Evolutionary conservation across 2,329 filamentous ascomycete species (phyloP), one percentile per base, ranked within the genome.

Genomic region (Cladosporium sp.): DNA sequence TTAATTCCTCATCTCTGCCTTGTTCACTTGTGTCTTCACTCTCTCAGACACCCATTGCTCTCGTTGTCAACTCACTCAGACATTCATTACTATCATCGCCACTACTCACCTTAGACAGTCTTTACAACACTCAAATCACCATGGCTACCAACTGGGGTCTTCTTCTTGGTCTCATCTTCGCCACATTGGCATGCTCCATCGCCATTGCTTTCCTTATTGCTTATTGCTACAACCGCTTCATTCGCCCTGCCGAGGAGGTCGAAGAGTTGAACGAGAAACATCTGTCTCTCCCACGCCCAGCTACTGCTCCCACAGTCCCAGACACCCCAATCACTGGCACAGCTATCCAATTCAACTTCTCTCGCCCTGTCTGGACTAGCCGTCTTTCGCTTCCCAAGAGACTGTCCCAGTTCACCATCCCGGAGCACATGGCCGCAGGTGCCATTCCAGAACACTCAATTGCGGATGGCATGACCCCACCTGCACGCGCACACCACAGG

Each of bases 201-300:
- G 52, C 52, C 15, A 13, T 55, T 47, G 52, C 52, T 37, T 55
- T 55, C 52, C 32, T 47, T 20, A 28, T 55, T 55, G 52, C 52
- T 20, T 55, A 55, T 42, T 55, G 52, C 52, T 55, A 55, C 52
- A 55, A 55, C 40, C 52, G 52, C 39, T 55, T 55, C 52, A 55
- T 55, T 32, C 52, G 52, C 15, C 17, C 52, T 9, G 39, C 19
- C 2, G 52, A 47, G 19, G 52, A 55, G 40, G 37, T 53, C 22
- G 52, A 55, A 39, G 52, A 55, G 52, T 32, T 55, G 17, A 55
- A 55, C 52, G 52, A 55, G 52, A 55, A 55, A 55, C 52, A 55
- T 15, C 20, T 55, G 52, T 55, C 52, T 55, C 52, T 55, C 25
- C 52, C 52, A 47, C 52, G 52, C 22, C 52, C 52, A 34, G 52